phyloP scores from a whole-genome alignment of 2,329 filamentous ascomycete genomes.

The Coniochaeta sp. region DNA sequence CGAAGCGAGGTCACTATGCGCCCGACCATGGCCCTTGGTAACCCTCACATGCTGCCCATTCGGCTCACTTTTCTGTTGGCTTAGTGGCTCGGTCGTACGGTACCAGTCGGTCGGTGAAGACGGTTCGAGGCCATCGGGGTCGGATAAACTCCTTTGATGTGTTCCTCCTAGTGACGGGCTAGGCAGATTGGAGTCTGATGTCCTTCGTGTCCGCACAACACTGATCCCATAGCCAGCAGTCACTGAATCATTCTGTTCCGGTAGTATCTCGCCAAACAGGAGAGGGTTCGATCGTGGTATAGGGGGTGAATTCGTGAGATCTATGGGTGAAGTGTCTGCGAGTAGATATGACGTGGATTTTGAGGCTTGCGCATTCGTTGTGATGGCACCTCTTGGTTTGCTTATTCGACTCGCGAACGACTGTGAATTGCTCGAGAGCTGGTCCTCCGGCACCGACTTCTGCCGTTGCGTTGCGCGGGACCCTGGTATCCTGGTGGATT shows the following conservation, averaged over 20 bases:
- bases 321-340: slow-evolving; percentile 19
- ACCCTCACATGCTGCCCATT: slow-evolving; percentile 18
- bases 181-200: slow-evolving; percentile 64
- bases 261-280: slow-evolving; percentile 68
- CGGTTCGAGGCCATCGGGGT: slow-evolving; percentile 46
- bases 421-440: slow-evolving; percentile 45
- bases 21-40: slow-evolving; percentile 29
- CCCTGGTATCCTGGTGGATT: slow-evolving; percentile 19
- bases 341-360: slow-evolving; percentile 37
- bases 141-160: slow-evolving; percentile 48
- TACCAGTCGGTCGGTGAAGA: slow-evolving; percentile 64
- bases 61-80: slow-evolving; percentile 13
- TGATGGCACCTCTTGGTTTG: slow-evolving; percentile 36
- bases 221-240: slow-evolving; percentile 57
- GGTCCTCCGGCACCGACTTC: slow-evolving; percentile 42
- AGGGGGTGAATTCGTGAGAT: slow-evolving; percentile 22
- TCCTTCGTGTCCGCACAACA: slow-evolving; percentile 46
- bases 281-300: slow-evolving; percentile 40
- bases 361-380: slow-evolving; percentile 26
- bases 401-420: slow-evolving; percentile 55
- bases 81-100: slow-evolving; percentile 26
- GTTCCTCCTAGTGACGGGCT: slow-evolving; percentile 31
- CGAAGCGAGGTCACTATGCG: slow-evolving; percentile 52
- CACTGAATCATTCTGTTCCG: slow-evolving; percentile 46
- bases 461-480: slow-evolving; percentile 34